Conservation (phyloP, 768 basidiomycete species). For the Tephrocybe sp. region DNA sequence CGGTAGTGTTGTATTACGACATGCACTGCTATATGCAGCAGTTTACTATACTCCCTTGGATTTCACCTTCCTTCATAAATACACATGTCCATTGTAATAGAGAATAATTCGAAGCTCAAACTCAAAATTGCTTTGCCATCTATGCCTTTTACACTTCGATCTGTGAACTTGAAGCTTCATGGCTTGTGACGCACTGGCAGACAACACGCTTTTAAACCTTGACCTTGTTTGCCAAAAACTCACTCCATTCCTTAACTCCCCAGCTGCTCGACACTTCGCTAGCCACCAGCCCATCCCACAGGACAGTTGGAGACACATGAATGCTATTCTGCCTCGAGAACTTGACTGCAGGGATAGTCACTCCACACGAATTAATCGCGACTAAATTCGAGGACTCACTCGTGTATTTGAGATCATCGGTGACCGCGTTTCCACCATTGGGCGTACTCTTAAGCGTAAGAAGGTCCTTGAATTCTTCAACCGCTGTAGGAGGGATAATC, state of each 20-base stretch:
- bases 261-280: conserved; percentile 79
- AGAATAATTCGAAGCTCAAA: background rate
- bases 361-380: background rate
- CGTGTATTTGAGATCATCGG: conserved; percentile 87
- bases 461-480: conserved; percentile 58
- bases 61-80: conserved; percentile 2
- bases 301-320: conserved; percentile 84
- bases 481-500: conserved; percentile 50
- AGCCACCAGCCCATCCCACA: conserved; percentile 76
- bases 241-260: conserved; percentile 78
- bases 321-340: conserved; percentile 88
- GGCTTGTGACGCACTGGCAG: background rate
- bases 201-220: conserved; percentile 29
- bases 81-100: background rate
- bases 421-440: conserved; percentile 83
- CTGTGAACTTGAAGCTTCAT: too few relatives aligned
- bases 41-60: conserved; percentile 4
- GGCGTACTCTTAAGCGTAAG: conserved; percentile 60
- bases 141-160: too few relatives aligned
- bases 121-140: too few relatives aligned
- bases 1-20: conserved; percentile 6
- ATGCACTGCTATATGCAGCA: background rate
- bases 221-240: conserved; percentile 68
- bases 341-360: too few relatives aligned
- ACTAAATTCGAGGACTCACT: conserved; percentile 37